phyloP scores from a whole-genome alignment of 495 filamentous ascomycete species.

The Bacidia gigantensis region DNA sequence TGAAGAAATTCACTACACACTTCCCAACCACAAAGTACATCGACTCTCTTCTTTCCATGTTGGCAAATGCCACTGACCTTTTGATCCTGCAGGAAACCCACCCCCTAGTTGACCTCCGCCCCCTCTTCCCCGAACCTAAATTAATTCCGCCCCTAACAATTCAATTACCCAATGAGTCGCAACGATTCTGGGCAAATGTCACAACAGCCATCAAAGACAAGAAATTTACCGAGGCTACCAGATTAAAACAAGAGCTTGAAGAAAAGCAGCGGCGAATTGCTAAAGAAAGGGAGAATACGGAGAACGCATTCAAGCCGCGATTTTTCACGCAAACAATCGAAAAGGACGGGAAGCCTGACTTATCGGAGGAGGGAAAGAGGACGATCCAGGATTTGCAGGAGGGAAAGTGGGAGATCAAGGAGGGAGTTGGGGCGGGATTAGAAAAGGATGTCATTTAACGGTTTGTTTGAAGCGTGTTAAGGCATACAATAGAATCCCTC shows the following conservation, averaged over 20 bases:
- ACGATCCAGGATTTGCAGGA: constrained; percentile 55
- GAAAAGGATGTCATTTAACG: background rate
- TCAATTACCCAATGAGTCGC: constrained; percentile 82
- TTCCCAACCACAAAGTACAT: constrained; percentile 34
- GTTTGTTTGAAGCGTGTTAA: too few relatives aligned
- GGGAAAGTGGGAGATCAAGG: constrained; percentile 41
- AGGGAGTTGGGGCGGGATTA: constrained; percentile 26
- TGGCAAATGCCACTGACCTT: background rate
- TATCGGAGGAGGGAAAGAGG: constrained; percentile 62
- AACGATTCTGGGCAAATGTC: constrained; percentile 74
- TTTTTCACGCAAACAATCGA: constrained; percentile 73
- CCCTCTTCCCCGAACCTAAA: constrained; percentile 65
- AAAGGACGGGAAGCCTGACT: constrained; percentile 59
- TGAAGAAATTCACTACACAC: constrained; percentile 52
- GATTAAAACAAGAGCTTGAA: constrained; percentile 79
- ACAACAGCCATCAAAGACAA: constrained; percentile 77
- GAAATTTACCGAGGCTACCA: constrained; percentile 72
- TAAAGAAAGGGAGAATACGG: constrained; percentile 52
- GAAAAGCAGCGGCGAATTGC: constrained; percentile 78
- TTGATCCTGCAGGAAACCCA: constrained; percentile 40
- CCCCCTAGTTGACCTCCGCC: constrained; percentile 72
- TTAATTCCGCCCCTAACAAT: constrained; percentile 55
- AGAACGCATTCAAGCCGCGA: constrained; percentile 65
- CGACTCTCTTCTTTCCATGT: constrained; percentile 3
- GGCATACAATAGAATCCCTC: too few relatives aligned